Evolutionary conservation across 371 early-diverging fungal species (phyloP).

Genomic region (Quaeritorhiza haematococci): DNA sequence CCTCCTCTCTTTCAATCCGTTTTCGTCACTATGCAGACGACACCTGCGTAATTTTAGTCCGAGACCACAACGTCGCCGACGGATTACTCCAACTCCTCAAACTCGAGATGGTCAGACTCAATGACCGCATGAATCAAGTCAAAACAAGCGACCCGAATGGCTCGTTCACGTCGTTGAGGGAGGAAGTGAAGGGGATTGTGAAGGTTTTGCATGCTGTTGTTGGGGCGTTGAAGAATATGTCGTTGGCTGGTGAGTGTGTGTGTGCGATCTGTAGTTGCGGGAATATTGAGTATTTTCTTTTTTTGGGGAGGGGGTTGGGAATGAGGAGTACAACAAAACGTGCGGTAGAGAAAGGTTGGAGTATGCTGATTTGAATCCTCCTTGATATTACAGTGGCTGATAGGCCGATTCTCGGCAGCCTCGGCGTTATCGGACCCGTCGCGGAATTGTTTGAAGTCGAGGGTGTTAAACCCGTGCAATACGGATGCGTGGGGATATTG

Average conservation of each 20-base stretch:
- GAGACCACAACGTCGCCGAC: constrained; percentile 25
- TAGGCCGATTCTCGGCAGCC: constrained; percentile 27
- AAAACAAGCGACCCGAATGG: neutral
- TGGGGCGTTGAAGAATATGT: constrained; percentile 47
- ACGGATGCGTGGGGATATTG: constrained; percentile 34
- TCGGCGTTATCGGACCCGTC: constrained; percentile 28
- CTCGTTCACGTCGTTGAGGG: too few species aligned
- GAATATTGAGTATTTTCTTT: too few species aligned
- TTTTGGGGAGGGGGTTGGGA: too few species aligned
- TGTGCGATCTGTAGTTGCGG: too few species aligned
- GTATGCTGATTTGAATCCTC: too few species aligned
- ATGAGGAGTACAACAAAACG: too few species aligned
- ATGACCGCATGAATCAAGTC: constrained; percentile 7
- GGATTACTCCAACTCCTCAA: constrained; percentile 30
- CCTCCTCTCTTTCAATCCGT: neutral
- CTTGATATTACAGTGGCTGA: constrained; percentile 22
- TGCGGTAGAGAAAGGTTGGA: too few species aligned
- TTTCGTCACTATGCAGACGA: constrained; percentile 22
- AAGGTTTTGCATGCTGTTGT: constrained; percentile 48
- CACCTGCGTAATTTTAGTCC: constrained; percentile 31
- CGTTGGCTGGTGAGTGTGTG: constrained; percentile 36
- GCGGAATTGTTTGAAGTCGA: constrained; percentile 30
- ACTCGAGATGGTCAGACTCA: constrained; percentile 30
- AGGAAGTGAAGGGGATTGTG: constrained; percentile 33
- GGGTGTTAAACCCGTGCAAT: constrained; percentile 38